Base-by-base conservation (phyloP, 495 filamentous ascomycete species). In the Xylaria acuta region DNA sequence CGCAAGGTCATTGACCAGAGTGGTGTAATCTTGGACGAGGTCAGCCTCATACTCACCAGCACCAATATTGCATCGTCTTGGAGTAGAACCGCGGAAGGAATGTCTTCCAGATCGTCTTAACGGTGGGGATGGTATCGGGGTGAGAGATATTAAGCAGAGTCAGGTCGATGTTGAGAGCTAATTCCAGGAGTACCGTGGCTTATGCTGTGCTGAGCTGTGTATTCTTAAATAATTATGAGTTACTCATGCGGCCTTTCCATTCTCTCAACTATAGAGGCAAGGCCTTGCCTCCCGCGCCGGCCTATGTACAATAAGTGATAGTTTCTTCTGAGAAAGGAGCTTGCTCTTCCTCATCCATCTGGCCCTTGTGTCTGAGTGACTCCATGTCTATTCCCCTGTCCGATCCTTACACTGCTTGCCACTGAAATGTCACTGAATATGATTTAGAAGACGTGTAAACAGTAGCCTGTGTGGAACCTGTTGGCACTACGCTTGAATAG, bases 401-500 rank as follows among this genome's bases (percentile, higher is more conserved):
- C 12, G 11, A 38, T 40, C 0, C 3, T 69, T 38, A 69, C 0
- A 18, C 12, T 11, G 62, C 63, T 51, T 74, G 32, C 82, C 82
- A 84, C 30, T 72, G 34, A 67, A 84, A 82, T 5, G 34, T 77
- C 47, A 84, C 80, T 1, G 64, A 65, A 1, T 79, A 76, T 32
- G 74, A 58, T 7, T 79, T 67, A 12, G 64, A 56, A 2, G 70
- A 69, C 0, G 79, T 80, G 22, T 73, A 80, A 1, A 85, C 76
- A 20, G 74, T 75, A 56, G 74, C 74, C 70, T 85, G 83, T 25
- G 75, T 80, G 16, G 59, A 71, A 5, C 88, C 88, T 67, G 83
- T 85, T 20, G 89, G 88, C 8, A 88, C 80, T 45, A 84, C 85
- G 54, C 84, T 83, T 3, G 89, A 86, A 70, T 84, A 91, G 69